These are phyloP conservation scores for Arthrobotrys conoides DNA, from an alignment of 2,329 filamentous ascomycete genomes.

Conservation along the genomic window DNA sequence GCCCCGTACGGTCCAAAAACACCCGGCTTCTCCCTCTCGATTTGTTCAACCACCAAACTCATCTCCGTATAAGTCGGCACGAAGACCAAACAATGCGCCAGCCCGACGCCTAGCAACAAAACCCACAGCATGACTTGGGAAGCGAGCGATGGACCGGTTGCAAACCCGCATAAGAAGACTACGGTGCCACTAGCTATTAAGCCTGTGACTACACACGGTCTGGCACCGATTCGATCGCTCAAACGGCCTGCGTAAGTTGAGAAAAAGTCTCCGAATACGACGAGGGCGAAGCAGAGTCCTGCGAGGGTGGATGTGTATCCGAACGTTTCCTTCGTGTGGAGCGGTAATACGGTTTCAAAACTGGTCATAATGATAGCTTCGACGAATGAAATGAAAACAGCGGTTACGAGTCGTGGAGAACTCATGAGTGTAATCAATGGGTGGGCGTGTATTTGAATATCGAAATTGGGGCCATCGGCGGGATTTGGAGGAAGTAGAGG, in stretches of 20 bases:
- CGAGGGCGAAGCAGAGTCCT: slow-evolving; percentile 51
- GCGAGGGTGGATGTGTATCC: slow-evolving; percentile 57
- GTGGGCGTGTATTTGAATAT: slow-evolving; percentile 49
- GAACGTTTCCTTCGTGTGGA: slow-evolving; percentile 57
- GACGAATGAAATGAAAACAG: slow-evolving; percentile 52
- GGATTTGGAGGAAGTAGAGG: slow-evolving; percentile 39
- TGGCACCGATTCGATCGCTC: slow-evolving; percentile 54
- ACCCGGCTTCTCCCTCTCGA: slow-evolving; percentile 55
- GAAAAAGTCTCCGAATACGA: slow-evolving; percentile 59
- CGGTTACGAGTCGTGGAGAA: slow-evolving; percentile 54
- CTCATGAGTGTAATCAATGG: slow-evolving; percentile 48
- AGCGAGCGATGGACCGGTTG: slow-evolving; percentile 27
- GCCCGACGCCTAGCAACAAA: slow-evolving; percentile 42
- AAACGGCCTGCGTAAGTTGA: slow-evolving; percentile 54
- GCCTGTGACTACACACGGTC: slow-evolving; percentile 47
- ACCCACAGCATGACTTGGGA: slow-evolving; percentile 51
- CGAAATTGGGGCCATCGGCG: slow-evolving; percentile 45
- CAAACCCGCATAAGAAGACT: slow-evolving; percentile 37
- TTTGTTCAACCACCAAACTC: slow-evolving; percentile 58
- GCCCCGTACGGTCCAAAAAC: slow-evolving; percentile 58
- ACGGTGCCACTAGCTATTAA: slow-evolving; percentile 18
- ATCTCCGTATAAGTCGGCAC: slow-evolving; percentile 56
- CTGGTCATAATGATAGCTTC: slow-evolving; percentile 58
- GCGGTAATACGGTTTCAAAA: slow-evolving; percentile 58
- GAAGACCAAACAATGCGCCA: slow-evolving; percentile 54